These are phyloP conservation scores for Grigorovia humatica DNA, from an alignment of 805 yeast species.

Conservation along the genomic window DNA sequence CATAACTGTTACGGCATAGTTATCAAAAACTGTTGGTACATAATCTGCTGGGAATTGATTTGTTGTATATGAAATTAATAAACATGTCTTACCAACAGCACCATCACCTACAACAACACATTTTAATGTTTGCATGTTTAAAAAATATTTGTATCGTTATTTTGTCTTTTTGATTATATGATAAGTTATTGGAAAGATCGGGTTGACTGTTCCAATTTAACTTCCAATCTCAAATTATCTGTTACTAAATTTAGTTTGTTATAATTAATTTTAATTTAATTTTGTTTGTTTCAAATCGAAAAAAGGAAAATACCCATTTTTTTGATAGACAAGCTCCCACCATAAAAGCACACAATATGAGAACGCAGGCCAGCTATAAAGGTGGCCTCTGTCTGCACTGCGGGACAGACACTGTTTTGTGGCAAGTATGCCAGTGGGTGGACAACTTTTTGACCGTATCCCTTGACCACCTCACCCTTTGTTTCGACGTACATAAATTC, in stretches of 20 bases:
- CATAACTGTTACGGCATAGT: slow-evolving; percentile 88
- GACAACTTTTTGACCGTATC: too few relatives aligned
- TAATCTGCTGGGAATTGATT: slow-evolving; percentile 96
- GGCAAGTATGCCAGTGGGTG: too few relatives aligned
- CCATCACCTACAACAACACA: slow-evolving; percentile 99
- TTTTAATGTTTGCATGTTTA: slow-evolving; percentile 48
- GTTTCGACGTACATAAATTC: too few relatives aligned
- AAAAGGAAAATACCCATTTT: background rate
- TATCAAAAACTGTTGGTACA: slow-evolving; percentile 97
- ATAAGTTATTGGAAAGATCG: background rate
- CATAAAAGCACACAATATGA: too few relatives aligned
- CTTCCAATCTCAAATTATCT: background rate
- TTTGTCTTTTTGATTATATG: too few relatives aligned
- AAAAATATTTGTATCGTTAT: background rate
- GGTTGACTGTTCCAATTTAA: background rate
- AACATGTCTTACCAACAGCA: slow-evolving; percentile 98
- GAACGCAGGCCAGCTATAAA: too few relatives aligned
- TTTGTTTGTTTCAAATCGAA: background rate
- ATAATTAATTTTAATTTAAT: too few relatives aligned
- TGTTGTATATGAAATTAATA: slow-evolving; percentile 90
- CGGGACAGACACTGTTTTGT: too few relatives aligned
- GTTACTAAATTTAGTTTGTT: background rate
- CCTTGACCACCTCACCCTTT: too few relatives aligned
- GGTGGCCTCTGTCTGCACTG: too few relatives aligned
- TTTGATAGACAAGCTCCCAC: background rate